phyloP scores from a whole-genome alignment of 306 rosid genomes.

The Citrullus mucosospermus region DNA sequence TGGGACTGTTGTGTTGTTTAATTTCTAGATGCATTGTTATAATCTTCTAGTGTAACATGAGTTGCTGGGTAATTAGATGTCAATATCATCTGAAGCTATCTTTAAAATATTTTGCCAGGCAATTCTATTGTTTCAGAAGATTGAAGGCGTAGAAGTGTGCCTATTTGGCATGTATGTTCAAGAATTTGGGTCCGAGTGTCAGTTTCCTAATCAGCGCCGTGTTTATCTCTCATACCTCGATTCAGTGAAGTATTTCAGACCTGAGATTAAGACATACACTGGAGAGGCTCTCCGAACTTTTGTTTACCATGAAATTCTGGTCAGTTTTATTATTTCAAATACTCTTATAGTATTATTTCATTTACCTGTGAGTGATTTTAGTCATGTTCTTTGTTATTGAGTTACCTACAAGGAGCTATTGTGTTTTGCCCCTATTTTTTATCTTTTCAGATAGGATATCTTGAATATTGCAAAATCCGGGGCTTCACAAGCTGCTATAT shows the following conservation, averaged over 20 bases:
- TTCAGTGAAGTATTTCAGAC: constrained; percentile 96
- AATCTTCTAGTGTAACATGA: not conserved
- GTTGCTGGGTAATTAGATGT: not conserved
- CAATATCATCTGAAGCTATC: not conserved
- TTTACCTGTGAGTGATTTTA: not conserved
- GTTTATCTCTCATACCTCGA: constrained; percentile 94
- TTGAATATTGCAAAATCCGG: constrained; percentile 87
- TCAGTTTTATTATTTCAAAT: constrained; percentile 16
- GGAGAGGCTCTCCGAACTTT: constrained; percentile 96
- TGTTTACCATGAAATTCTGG: constrained; percentile 98
- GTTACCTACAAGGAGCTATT: constrained; percentile 13
- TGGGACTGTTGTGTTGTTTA: not conserved
- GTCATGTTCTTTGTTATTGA: not conserved
- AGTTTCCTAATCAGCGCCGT: constrained; percentile 92
- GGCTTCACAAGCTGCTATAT: constrained; percentile 97
- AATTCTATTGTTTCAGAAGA: constrained; percentile 83
- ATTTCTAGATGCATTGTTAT: not conserved
- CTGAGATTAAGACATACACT: constrained; percentile 70
- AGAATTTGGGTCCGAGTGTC: constrained; percentile 90
- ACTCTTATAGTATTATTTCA: not conserved
- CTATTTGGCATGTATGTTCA: constrained; percentile 98
- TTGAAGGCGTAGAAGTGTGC: constrained; percentile 97
- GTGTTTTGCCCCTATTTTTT: not conserved
- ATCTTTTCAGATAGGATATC: constrained; percentile 75
- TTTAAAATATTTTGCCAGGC: constrained; percentile 36